Conservation (phyloP, 2,329 filamentous ascomycete genomes). For the Pyrenophora teres region DNA sequence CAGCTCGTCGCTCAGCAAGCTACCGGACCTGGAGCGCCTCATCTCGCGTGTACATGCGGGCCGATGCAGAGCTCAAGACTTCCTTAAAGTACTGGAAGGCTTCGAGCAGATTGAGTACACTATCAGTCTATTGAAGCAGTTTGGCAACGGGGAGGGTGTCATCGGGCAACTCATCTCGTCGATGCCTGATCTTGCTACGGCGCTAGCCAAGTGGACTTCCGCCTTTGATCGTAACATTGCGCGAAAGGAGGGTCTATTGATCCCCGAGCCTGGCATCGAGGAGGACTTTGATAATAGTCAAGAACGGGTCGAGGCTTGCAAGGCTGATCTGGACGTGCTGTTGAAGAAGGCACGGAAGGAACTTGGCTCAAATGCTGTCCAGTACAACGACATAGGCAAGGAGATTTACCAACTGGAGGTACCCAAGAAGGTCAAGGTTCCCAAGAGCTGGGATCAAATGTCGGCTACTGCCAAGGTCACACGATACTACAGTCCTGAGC, state of each 20-base stretch:
- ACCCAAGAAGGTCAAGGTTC: slow-evolving; percentile 83
- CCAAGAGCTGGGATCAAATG: slow-evolving; percentile 92
- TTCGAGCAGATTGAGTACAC: slow-evolving; percentile 98
- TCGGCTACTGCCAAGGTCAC: slow-evolving; percentile 89
- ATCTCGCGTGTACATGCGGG: slow-evolving; percentile 94
- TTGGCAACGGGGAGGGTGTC: slow-evolving; percentile 77
- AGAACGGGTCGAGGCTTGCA: slow-evolving; percentile 74
- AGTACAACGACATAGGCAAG: slow-evolving; percentile 78
- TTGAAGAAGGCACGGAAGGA: slow-evolving; percentile 73
- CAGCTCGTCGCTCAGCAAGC: slow-evolving; percentile 81
- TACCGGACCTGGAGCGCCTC: slow-evolving; percentile 91
- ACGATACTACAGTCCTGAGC: slow-evolving; percentile 88
- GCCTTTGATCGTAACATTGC: slow-evolving; percentile 86
- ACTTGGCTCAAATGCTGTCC: slow-evolving; percentile 69
- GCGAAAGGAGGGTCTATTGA: slow-evolving; percentile 76
- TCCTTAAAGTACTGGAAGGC: slow-evolving; percentile 89
- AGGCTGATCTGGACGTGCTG: slow-evolving; percentile 71
- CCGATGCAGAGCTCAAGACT: slow-evolving; percentile 87
- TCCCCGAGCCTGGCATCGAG: slow-evolving; percentile 86
- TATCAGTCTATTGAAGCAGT: slow-evolving; percentile 75
- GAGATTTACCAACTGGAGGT: slow-evolving; percentile 96
- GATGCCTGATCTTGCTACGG: slow-evolving; percentile 81
- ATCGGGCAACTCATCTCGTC: slow-evolving; percentile 80
- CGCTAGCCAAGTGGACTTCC: slow-evolving; percentile 83
- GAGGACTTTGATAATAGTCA: slow-evolving; percentile 89